Base-by-base conservation (phyloP, 352 stramenopile genomes). In the Globisporangium acanthophoron region DNA sequence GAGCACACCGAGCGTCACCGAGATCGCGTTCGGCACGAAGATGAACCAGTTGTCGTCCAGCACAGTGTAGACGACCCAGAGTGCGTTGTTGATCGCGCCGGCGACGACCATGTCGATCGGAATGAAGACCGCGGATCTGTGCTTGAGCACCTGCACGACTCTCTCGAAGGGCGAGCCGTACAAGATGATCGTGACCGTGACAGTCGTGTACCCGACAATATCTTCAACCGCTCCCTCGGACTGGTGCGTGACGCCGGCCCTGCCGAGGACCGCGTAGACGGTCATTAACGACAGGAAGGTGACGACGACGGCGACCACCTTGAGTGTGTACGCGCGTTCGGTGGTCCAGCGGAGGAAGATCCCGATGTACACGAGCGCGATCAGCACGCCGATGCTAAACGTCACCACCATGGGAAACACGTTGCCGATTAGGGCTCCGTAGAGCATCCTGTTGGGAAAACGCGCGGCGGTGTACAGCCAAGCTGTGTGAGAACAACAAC, bases 391-490 rank as follows among this genome's bases (percentile, higher is more conserved):
- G 13, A 76, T 48, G 2, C 70, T 54, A 40, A 74, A 85, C 13
- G 65, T 78, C 12, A 57, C 54, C 51, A 85, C 74, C 21, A 82
- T 33, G 0, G 75, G 75, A 29, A 80, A 85, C 59, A 72, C 73
- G 52, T 69, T 63, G n/a, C 54, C 52, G 40, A 57, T 57, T 16
- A 48, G 35, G 35, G 40, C 45, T 35, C 70, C 65, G 54, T 69
- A 74, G 51, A 74, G 35, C 39, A 72, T 11, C 48, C 48, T 53
- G n/a, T 35, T 7, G 2, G 9, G n/a, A 29, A 16, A 27, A 35
- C 7, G 31, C 31, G 31, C 31, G 31, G 31, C 7, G 31, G 3
- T 7, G 31, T 35, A 35, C 7, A 3, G 7, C 31, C 31, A 35
- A 35, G 3, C 31, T 3, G 18, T 6, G 9, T 24, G 43, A 45